phyloP scores from a whole-genome alignment of 192 early-diverging fungal species.

The Gryganskiella cystojenkinii region DNA sequence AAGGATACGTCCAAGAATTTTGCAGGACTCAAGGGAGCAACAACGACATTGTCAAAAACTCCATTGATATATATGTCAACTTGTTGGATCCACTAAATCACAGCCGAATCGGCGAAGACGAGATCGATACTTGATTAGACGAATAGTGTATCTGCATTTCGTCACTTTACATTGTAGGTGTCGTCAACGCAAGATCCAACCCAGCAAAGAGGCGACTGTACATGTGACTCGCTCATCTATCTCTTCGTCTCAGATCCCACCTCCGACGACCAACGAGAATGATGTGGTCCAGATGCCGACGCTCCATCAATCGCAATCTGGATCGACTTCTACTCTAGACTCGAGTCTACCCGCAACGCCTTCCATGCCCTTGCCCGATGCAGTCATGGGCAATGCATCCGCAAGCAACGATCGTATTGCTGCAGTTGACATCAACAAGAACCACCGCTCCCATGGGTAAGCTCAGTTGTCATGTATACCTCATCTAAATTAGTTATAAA shows the following conservation, averaged over 20 bases:
- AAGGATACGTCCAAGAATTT: constrained; percentile 18
- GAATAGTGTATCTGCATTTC: constrained; percentile 16
- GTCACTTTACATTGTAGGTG: constrained; percentile 13
- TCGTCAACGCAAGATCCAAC: neutral
- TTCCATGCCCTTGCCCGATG: no score
- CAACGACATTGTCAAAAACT: constrained; percentile 8
- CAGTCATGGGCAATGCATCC: no score
- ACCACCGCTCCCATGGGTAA: neutral
- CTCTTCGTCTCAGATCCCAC: constrained; percentile 4
- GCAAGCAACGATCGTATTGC: neutral
- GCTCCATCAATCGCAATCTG: neutral
- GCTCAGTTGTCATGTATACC: neutral
- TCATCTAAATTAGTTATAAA: no score
- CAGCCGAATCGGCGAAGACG: neutral
- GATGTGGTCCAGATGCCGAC: neutral
- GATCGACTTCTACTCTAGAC: neutral
- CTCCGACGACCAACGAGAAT: neutral
- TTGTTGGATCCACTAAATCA: constrained; percentile 8
- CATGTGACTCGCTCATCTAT: constrained; percentile 10
- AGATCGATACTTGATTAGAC: constrained; percentile 22
- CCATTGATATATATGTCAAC: constrained; percentile 18
- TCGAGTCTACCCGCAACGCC: neutral
- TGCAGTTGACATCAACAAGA: neutral
- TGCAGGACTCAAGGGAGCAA: constrained; percentile 20
- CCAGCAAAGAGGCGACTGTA: constrained; percentile 14